These are phyloP conservation scores for Pichia occidentalis DNA, from an alignment of 805 yeast genomes.

Conservation along the genomic window DNA sequence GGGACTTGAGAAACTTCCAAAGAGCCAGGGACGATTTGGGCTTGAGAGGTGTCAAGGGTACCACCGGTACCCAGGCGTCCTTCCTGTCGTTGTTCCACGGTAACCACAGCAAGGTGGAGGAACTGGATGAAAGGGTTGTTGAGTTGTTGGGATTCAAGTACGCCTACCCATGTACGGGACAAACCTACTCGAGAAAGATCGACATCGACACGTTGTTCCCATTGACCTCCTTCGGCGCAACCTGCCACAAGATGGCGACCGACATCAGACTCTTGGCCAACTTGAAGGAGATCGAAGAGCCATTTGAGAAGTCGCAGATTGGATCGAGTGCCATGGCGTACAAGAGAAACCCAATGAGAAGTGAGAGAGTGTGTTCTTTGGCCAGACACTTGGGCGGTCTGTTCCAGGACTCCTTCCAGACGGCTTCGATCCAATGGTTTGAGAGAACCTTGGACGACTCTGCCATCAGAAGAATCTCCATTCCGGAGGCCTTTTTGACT, in stretches of 20 bases:
- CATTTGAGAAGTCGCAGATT: slow-evolving; percentile 96
- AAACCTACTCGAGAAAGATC: slow-evolving; percentile 97
- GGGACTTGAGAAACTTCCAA: slow-evolving; percentile 94
- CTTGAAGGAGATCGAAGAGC: slow-evolving; percentile 96
- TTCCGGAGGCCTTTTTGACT: slow-evolving; percentile 94
- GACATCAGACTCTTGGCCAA: slow-evolving; percentile 94
- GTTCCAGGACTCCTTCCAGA: slow-evolving; percentile 89
- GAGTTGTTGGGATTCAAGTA: slow-evolving; percentile 88
- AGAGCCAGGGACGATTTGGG: slow-evolving; percentile 97
- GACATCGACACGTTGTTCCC: slow-evolving; percentile 93
- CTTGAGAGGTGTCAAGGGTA: slow-evolving; percentile 96
- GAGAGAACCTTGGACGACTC: slow-evolving; percentile 98
- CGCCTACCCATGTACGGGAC: slow-evolving; percentile 97
- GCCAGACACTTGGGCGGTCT: slow-evolving; percentile 92
- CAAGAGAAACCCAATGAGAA: slow-evolving; percentile 99
- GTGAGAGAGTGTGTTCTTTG: slow-evolving; percentile 97
- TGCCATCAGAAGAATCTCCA: slow-evolving; percentile 93
- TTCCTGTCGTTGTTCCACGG: slow-evolving; percentile 94
- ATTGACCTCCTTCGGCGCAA: slow-evolving; percentile 87
- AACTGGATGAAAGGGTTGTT: slow-evolving; percentile 83
- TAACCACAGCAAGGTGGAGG: slow-evolving; percentile 93
- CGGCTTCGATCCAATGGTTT: slow-evolving; percentile 98
- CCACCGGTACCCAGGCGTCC: slow-evolving; percentile 98
- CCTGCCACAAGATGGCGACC: slow-evolving; percentile 97
- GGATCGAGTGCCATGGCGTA: slow-evolving; percentile 99